Evolutionary conservation across 2,329 filamentous ascomycete genomes (phyloP), one percentile per base, ranked within the genome.

Genomic region (Ophiostoma quercus): DNA sequence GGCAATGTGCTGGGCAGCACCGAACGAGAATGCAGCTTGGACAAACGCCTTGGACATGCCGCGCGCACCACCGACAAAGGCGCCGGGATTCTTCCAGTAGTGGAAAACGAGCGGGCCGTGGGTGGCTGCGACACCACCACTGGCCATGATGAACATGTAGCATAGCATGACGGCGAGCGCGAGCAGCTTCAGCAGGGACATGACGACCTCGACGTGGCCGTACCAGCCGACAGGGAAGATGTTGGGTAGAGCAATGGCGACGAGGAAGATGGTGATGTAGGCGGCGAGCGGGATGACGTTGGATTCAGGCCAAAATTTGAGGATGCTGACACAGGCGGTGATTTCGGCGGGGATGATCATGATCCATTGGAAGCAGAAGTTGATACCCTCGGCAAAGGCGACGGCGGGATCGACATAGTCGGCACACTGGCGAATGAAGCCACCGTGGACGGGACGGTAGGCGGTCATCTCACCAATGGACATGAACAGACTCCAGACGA

Each of bases 401-500:
- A 57, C 9, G n/a, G 51, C 51, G 9, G 51, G 51, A 57, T 57
- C 51, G 4, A 57, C 51, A 25, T 57, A 57, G 51, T 57, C 51
- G 51, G 51, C 51, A 25, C 51, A 57, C n/a, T 57, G 51, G 51
- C 51, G 51, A 14, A 57, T 57, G 22, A 57, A 57, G 16, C 51
- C 51, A 16, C 51, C 51, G 9, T 57, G 51, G n/a, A 57, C 51
- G n/a, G 51, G 51, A 57, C 51, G 51, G 51, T 57, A 57, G 51
- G 51, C 51, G 3, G 51, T 57, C 51, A 57, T 57, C 51, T 57
- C 51, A 57, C 51, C 51, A 57, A 57, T 57, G 2, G 51, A 57
- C 51, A 57, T 57, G 51, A 57, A 57, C 51, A 57, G 51, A 25
- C 51, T 57, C 51, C 51, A 57, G 51, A 57, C 51, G 51, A 57